These are phyloP conservation scores for Scedosporium minutisporum DNA, from an alignment of 2,329 filamentous ascomycete genomes.

Conservation along the genomic window DNA sequence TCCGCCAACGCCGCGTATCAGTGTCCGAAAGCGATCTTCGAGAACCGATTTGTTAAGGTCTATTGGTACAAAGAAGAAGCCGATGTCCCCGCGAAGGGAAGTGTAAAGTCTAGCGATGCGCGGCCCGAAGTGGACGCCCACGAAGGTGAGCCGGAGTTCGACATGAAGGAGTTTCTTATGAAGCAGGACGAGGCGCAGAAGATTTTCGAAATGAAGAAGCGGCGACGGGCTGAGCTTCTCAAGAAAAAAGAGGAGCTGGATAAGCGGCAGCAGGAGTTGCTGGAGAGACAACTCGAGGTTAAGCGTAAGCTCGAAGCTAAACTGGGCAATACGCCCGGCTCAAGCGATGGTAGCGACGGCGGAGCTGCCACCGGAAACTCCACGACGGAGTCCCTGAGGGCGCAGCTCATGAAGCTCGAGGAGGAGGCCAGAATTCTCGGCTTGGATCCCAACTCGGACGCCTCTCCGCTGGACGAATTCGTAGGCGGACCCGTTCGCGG, in stretches of 20 bases:
- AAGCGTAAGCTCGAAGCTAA: slow-evolving; percentile 51
- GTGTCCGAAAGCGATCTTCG: slow-evolving; percentile 72
- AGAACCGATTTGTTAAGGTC: slow-evolving; percentile 78
- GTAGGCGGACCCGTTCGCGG: slow-evolving; percentile 10
- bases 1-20: slow-evolving; percentile 61
- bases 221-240: slow-evolving; percentile 53
- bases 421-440: slow-evolving; percentile 62
- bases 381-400: slow-evolving; percentile 56
- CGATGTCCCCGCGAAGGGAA: slow-evolving; percentile 17
- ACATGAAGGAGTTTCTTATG: slow-evolving; percentile 58
- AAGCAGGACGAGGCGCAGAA: slow-evolving; percentile 66
- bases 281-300: slow-evolving; percentile 56
- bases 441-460: slow-evolving; percentile 44
- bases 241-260: slow-evolving; percentile 55
- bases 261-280: slow-evolving; percentile 49
- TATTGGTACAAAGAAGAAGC: slow-evolving; percentile 60
- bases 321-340: slow-evolving; percentile 41
- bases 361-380: slow-evolving; percentile 21
- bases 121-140: slow-evolving; percentile 10
- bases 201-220: slow-evolving; percentile 54
- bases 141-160: slow-evolving; percentile 43
- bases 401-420: slow-evolving; percentile 63
- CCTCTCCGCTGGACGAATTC: slow-evolving; percentile 27
- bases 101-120: background rate
- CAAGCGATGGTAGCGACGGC: slow-evolving; percentile 18